These are phyloP conservation scores for Uromyces viciae-fabae DNA, from an alignment of 1,284 basidiomycete species.

Conservation along the genomic window DNA sequence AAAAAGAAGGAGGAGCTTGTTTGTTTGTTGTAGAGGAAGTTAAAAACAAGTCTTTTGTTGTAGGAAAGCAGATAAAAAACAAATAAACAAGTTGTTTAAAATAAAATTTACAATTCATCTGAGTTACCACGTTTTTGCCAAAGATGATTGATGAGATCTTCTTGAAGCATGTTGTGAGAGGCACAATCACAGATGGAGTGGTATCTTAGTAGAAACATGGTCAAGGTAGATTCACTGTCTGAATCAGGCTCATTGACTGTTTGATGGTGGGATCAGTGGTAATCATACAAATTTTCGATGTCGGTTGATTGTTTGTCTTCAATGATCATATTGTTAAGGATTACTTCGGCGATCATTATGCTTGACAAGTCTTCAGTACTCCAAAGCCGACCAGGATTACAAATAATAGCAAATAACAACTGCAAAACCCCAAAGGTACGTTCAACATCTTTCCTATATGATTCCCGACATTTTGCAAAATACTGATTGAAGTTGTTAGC, in stretches of 20 bases:
- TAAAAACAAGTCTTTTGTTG: no score
- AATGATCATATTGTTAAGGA: slow-evolving; percentile 14
- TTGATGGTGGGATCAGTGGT: neutral
- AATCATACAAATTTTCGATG: neutral
- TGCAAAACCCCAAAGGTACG: neutral
- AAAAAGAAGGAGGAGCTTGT: no score
- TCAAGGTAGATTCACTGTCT: neutral
- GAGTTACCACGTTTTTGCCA: no score
- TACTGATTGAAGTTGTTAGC: no score
- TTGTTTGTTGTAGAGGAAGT: no score
- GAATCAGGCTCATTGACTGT: neutral
- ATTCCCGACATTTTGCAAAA: slow-evolving; percentile 2
- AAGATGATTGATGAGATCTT: slow-evolving; percentile 8
- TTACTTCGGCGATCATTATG: neutral
- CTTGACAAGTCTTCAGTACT: neutral
- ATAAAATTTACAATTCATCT: no score
- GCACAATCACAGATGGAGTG: neutral
- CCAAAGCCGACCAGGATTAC: neutral
- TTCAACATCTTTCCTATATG: slow-evolving; percentile 1
- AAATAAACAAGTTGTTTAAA: no score
- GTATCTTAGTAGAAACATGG: neutral
- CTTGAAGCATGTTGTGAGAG: neutral
- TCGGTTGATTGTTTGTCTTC: neutral
- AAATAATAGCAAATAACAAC: neutral
- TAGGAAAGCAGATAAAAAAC: no score